These are phyloP conservation scores for Yarrowia bubula DNA, from an alignment of 805 yeast species.

Conservation along the genomic window DNA sequence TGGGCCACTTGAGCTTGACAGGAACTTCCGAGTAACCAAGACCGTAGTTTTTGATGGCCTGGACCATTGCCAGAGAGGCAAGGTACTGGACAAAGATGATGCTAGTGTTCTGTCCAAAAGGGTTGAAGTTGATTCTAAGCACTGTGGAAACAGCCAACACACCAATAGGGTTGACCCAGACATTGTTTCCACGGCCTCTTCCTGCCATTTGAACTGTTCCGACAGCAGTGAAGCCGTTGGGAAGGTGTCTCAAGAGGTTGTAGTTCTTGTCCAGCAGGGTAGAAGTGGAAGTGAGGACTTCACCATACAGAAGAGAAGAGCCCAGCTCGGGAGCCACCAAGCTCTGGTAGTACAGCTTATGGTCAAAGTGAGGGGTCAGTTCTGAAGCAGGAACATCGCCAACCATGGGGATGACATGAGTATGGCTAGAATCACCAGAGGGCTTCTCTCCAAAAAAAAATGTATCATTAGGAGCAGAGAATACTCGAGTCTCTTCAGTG, in stretches of 20 bases:
- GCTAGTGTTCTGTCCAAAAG: slow-evolving; percentile 40
- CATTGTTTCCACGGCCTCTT: slow-evolving; percentile 90
- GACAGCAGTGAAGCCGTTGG: slow-evolving; percentile 63
- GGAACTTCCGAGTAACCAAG: slow-evolving; percentile 73
- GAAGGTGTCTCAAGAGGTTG: slow-evolving; percentile 54
- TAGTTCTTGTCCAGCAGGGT: slow-evolving; percentile 74
- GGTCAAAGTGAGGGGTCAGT: slow-evolving; percentile 72
- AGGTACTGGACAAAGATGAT: slow-evolving; percentile 86
- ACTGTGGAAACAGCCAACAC: slow-evolving; percentile 79
- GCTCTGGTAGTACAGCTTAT: slow-evolving; percentile 51
- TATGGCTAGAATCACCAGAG: background rate
- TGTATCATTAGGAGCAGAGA: slow-evolving; percentile 8
- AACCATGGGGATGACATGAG: slow-evolving; percentile 31
- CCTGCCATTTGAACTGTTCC: slow-evolving; percentile 90
- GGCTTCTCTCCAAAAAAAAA: slow-evolving; percentile 10
- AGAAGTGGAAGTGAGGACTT: slow-evolving; percentile 86
- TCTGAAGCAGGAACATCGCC: slow-evolving; percentile 47
- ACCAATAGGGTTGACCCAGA: slow-evolving; percentile 94
- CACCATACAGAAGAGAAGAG: slow-evolving; percentile 67
- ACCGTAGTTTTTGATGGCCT: slow-evolving; percentile 62
- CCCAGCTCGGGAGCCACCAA: slow-evolving; percentile 48
- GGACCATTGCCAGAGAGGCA: slow-evolving; percentile 76
- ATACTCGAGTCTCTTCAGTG: background rate
- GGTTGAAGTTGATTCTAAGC: slow-evolving; percentile 52
- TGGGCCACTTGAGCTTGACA: slow-evolving; percentile 91